Percentiles rank a stretch among this genome's conserved stretches.
Conservation (phyloP, 2,329 filamentous ascomycete genomes). For the Cladophialophora psammophila region DNA sequence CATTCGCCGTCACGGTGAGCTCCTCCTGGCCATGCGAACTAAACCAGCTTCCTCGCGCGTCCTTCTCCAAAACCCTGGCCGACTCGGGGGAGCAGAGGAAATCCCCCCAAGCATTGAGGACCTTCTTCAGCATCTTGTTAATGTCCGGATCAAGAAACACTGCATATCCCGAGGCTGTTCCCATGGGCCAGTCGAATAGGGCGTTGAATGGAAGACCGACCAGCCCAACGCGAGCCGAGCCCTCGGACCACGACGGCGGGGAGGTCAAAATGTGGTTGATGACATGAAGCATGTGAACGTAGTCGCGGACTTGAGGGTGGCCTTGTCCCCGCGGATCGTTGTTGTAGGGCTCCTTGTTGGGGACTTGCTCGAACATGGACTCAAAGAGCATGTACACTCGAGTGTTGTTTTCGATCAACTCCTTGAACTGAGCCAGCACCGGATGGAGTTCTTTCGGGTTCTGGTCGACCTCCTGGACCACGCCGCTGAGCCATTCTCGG, state of each 20-base stretch:
- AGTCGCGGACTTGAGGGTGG: conserved; percentile 68
- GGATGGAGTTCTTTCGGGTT: conserved; percentile 61
- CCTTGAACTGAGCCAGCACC: conserved; percentile 69
- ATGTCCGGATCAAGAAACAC: conserved; percentile 63
- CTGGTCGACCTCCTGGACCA: conserved; percentile 64
- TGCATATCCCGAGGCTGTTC: conserved; percentile 60
- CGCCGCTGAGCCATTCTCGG: conserved; percentile 66
- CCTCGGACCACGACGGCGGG: conserved; percentile 53
- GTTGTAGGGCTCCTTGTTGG: conserved; percentile 65
- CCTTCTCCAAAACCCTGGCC: conserved; percentile 54
- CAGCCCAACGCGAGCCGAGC: conserved; percentile 49
- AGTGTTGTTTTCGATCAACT: conserved; percentile 69
- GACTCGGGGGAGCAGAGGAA: conserved; percentile 59
- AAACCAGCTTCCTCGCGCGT: conserved; percentile 51
- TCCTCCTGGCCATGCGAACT: conserved; percentile 49
- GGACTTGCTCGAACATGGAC: conserved; percentile 74
- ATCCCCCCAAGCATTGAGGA: conserved; percentile 59
- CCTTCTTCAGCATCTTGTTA: conserved; percentile 60
- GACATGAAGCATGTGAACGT: conserved; percentile 70
- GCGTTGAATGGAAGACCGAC: conserved; percentile 66
- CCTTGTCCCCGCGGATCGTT: conserved; percentile 65
- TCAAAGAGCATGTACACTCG: conserved; percentile 71
- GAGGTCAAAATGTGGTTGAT: conserved; percentile 64
- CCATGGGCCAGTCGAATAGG: conserved; percentile 67
- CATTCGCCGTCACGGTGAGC: conserved; percentile 44